Percentiles rank a stretch among this genome's conserved stretches.
phyloP scores from a whole-genome alignment of 306 rosid genomes.

The Delonix regia region DNA sequence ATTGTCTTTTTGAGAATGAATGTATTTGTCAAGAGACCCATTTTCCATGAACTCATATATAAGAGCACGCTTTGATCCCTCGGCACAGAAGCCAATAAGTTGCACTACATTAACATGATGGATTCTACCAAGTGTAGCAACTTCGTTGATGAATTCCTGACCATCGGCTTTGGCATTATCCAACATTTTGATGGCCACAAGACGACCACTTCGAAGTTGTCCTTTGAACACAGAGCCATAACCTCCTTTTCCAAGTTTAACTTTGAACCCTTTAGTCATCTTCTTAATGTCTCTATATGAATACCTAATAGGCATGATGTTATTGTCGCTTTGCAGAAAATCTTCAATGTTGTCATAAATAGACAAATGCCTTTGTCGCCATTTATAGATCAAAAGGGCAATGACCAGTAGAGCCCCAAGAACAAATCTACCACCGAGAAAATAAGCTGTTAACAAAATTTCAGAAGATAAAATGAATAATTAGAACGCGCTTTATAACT shows the following conservation, averaged over 20 bases:
- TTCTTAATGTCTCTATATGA: conserved; percentile 35
- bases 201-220: conserved; percentile 28
- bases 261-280: conserved; percentile 35
- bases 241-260: conserved; percentile 48
- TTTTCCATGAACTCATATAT: conserved; percentile 40
- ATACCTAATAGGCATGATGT: conserved; percentile 40
- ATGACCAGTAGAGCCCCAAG: too few relatives aligned
- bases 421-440: too few relatives aligned
- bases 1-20: neutral
- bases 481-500: too few relatives aligned
- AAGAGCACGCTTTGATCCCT: too few relatives aligned
- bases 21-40: conserved; percentile 40
- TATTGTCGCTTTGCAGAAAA: conserved; percentile 23
- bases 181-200: conserved; percentile 39
- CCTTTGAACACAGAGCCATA: conserved; percentile 46
- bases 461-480: too few relatives aligned
- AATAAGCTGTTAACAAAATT: too few relatives aligned
- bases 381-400: neutral
- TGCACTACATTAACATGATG: conserved; percentile 42
- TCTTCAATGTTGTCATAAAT: conserved; percentile 28
- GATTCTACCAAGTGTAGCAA: conserved; percentile 46
- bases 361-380: conserved; percentile 38
- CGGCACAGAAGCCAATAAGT: conserved; percentile 38
- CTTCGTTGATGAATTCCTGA: conserved; percentile 46
- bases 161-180: conserved; percentile 36